phyloP scores from a whole-genome alignment of 2,329 filamentous ascomycete genomes.

The Fonsecaea pugnacius region DNA sequence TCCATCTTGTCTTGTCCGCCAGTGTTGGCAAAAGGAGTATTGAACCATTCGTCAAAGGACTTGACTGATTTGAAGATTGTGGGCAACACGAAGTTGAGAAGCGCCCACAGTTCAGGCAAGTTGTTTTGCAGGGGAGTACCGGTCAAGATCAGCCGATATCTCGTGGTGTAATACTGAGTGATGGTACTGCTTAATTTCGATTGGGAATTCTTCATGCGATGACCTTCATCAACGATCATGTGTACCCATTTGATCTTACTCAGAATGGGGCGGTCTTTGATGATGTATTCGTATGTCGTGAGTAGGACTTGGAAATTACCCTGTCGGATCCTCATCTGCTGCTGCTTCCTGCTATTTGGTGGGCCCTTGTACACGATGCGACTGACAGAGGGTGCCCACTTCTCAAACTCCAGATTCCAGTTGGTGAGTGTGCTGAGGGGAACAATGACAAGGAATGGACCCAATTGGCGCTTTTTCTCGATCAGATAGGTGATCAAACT shows the following conservation, averaged over 20 bases:
- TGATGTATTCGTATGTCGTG: constrained; percentile 99
- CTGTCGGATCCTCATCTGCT: constrained; percentile 91
- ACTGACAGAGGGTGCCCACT: constrained; percentile 87
- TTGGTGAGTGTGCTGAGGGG: constrained; percentile 96
- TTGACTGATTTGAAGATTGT: constrained; percentile 99
- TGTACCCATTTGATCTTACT: constrained; percentile 99
- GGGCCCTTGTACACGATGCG: constrained; percentile 97
- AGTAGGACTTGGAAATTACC: constrained; percentile 94
- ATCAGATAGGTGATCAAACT: constrained; percentile 97
- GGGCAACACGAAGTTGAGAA: constrained; percentile 97
- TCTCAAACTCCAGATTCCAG: constrained; percentile 98
- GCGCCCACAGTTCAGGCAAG: constrained; percentile 90
- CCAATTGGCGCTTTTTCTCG: constrained; percentile 87
- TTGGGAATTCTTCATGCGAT: constrained; percentile 98
- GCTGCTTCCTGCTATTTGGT: constrained; percentile 81
- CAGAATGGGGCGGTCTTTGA: constrained; percentile 92
- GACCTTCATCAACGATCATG: constrained; percentile 99
- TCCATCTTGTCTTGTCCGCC: constrained; percentile 99
- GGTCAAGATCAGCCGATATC: constrained; percentile 94
- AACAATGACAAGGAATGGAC: constrained; percentile 95
- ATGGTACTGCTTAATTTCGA: constrained; percentile 96
- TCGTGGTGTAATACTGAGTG: constrained; percentile 90
- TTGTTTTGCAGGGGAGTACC: constrained; percentile 98
- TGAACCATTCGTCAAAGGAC: constrained; percentile 99
- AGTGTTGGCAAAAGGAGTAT: constrained; percentile 97